phyloP scores from a whole-genome alignment of 352 stramenopile species.

The Phytopythium cucurbitacearum region DNA sequence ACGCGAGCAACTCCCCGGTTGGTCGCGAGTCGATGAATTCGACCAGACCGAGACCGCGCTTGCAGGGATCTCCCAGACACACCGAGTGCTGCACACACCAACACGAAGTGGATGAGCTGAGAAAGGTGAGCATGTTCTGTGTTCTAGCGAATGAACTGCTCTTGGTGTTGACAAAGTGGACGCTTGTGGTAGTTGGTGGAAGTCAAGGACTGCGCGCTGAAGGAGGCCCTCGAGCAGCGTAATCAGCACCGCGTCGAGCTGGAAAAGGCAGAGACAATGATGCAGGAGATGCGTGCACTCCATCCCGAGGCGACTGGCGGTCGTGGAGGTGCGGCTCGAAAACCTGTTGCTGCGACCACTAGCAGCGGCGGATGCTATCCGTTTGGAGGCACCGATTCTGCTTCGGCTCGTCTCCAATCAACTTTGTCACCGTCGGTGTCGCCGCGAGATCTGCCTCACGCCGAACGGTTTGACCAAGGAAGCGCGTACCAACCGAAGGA shows the following conservation, averaged over 20 bases:
- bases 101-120: slow-evolving; percentile 5
- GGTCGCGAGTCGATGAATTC: no score
- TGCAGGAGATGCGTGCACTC: slow-evolving; percentile 32
- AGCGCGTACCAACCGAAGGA: slow-evolving; percentile 43
- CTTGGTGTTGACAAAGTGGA: neutral
- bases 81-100: slow-evolving; percentile 1
- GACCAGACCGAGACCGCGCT: neutral
- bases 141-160: neutral
- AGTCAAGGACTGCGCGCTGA: slow-evolving; percentile 54
- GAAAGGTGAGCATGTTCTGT: neutral
- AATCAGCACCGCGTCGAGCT: slow-evolving; percentile 48
- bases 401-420: neutral
- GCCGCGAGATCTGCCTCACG: slow-evolving; percentile 26
- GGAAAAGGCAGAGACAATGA: slow-evolving; percentile 33
- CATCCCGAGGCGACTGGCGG: slow-evolving; percentile 15
- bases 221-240: slow-evolving; percentile 48
- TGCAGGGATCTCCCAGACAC: neutral
- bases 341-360: slow-evolving; percentile 7
- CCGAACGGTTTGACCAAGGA: slow-evolving; percentile 42
- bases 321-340: slow-evolving; percentile 3
- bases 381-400: neutral
- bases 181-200: slow-evolving; percentile 18
- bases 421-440: slow-evolving; percentile 11
- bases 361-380: slow-evolving; percentile 3
- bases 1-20: slow-evolving; percentile 2